Conservation (phyloP, 805 yeast species). For the Yarrowia sp. region DNA sequence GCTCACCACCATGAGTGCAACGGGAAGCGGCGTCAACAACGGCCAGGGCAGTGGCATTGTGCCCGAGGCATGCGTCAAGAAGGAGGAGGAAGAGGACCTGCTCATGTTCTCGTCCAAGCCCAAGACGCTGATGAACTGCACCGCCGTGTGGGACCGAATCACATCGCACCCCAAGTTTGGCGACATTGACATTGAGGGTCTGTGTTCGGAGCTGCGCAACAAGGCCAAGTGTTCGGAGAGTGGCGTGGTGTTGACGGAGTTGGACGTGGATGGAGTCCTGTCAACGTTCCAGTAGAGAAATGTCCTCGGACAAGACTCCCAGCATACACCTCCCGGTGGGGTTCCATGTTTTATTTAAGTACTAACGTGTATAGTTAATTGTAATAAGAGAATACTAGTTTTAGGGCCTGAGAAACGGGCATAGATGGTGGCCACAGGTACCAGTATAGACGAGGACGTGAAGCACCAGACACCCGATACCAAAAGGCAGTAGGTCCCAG, state of each 20-base stretch:
- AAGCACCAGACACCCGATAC: no score
- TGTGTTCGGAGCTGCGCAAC: conserved; percentile 81
- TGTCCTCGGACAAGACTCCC: no score
- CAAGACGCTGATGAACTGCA: conserved; percentile 55
- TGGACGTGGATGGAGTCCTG: conserved; percentile 66
- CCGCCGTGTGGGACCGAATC: conserved; percentile 95
- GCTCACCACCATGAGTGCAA: conserved; percentile 10
- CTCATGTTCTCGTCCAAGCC: not conserved
- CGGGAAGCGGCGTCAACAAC: not conserved
- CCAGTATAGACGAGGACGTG: no score
- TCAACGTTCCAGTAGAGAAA: conserved; percentile 24
- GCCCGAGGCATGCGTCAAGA: not conserved
- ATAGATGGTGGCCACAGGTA: no score
- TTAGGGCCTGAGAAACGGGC: no score
- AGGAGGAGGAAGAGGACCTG: conserved; percentile 21
- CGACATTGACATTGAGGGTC: conserved; percentile 89
- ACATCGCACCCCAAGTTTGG: conserved; percentile 91
- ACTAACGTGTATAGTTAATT: conserved; percentile 20
- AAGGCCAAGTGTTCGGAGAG: conserved; percentile 94
- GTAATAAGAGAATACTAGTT: not conserved
- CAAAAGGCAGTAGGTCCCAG: no score
- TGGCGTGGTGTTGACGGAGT: conserved; percentile 83
- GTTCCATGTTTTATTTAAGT: conserved; percentile 10
- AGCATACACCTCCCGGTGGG: no score
- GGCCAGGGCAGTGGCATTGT: not conserved